Evolutionary conservation across 1,139 yeast species (phyloP).

Genomic region (Debaryomycetaceae sp.): DNA sequence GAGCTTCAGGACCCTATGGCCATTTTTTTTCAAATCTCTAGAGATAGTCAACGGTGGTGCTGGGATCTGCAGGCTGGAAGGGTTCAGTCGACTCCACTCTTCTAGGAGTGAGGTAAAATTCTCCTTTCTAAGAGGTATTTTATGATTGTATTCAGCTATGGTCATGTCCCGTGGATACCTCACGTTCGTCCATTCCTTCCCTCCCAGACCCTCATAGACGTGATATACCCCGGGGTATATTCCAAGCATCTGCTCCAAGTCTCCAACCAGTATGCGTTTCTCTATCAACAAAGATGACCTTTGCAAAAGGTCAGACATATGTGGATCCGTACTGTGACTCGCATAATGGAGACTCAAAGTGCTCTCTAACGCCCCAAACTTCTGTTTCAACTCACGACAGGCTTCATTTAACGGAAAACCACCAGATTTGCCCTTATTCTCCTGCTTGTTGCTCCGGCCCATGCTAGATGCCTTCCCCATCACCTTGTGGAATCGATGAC

Average conservation of each 20-base stretch:
- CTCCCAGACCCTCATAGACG: neutral
- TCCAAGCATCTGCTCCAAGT: neutral
- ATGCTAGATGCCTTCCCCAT: no score
- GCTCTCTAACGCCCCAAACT: constrained; percentile 21
- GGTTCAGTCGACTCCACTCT: constrained; percentile 48
- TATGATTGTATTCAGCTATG: constrained; percentile 2
- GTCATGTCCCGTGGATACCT: constrained; percentile 1
- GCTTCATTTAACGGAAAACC: neutral
- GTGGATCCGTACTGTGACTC: constrained; percentile 23
- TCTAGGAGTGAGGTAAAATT: constrained; percentile 59
- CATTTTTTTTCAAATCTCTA: neutral
- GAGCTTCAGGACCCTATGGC: neutral
- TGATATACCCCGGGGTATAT: neutral
- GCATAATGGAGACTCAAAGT: constrained; percentile 23
- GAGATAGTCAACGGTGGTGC: neutral
- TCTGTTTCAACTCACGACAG: neutral
- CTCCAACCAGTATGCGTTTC: neutral
- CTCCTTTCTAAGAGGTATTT: constrained; percentile 49
- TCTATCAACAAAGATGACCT: neutral
- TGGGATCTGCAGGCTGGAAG: constrained; percentile 4
- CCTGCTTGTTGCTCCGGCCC: no score
- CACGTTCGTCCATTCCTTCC: neutral
- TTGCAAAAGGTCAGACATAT: constrained; percentile 15
- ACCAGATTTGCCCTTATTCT: no score
- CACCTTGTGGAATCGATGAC: neutral